Base-by-base conservation (phyloP, 2,329 filamentous ascomycete genomes). In the Scedosporium minutisporum region DNA sequence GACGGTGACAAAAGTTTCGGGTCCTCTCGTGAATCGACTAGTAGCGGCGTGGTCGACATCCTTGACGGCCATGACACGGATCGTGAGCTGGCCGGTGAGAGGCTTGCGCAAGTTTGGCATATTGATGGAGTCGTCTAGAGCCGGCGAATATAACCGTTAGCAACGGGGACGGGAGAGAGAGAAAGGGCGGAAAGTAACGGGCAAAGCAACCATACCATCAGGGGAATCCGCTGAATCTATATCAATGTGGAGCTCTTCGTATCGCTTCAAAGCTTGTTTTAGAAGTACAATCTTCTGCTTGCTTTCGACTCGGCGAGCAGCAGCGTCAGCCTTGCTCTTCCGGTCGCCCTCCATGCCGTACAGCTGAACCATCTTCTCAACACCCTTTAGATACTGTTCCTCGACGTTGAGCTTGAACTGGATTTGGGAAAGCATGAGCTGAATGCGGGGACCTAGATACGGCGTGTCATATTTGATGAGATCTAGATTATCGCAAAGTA, bases 321-420 rank as follows among this genome's bases (percentile, higher is more conserved):
- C 92, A 51, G 95, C 95, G 75, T 99, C 95, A 63, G 90, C 87
- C 73, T 89, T 91, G 78, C 93, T 97, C 80, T 96, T 97, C 69
- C 93, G 87, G 73, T 99, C 95, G 33, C 95, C 93, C 74, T 97
- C 95, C 83, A 97, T 95, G 72, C 95, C 88, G 73, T 99, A 99
- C 42, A 99, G 81, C 73, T 95, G 91, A 57, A 97, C 91, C 95
- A 99, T 97, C 80, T 99, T 99, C 76, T 99, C 95, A 69, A 99
- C 95, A 65, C 95, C 95, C 71, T 96, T 96, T 67, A 97, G 92
- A 76, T 99, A 99, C 77, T 99, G 95, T 73, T 97, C 96, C 75
- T 99, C 95, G 29, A 99, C 95, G 68, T 95, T 96, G 65, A 99
- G 84, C 79, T 99, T 99, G 80, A 99, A 99, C 76, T 97, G 92